Conservation (phyloP, 2,329 filamentous ascomycete genomes). For the Knufia petricola region DNA sequence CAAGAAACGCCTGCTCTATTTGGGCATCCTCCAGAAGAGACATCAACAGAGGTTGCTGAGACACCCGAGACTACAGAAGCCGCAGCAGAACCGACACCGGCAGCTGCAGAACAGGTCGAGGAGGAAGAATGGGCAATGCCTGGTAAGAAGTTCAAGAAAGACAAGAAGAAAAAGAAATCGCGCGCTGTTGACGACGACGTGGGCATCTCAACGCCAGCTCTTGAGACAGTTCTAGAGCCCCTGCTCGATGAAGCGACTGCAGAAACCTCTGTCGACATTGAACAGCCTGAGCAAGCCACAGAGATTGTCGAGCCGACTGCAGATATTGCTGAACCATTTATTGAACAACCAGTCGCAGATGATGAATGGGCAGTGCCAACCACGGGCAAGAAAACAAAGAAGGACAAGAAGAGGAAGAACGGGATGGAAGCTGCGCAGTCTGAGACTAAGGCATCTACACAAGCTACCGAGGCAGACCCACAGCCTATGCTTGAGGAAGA, state of each 20-base stretch:
- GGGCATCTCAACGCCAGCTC: not conserved
- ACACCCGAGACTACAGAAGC: not conserved
- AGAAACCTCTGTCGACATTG: not conserved
- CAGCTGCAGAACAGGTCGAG: conserved; percentile 1
- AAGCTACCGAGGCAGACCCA: not conserved
- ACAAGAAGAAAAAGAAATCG: conserved; percentile 13
- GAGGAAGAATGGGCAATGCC: conserved; percentile 16
- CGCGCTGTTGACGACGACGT: not conserved
- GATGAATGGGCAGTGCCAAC: not conserved
- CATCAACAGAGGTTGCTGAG: not conserved
- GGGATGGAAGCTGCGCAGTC: not conserved
- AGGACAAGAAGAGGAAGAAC: conserved; percentile 14
- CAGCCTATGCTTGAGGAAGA: conserved; percentile 2
- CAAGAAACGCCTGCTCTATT: not conserved
- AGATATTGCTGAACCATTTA: too few relatives aligned
- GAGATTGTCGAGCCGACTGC: too few relatives aligned
- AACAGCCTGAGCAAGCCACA: too few relatives aligned
- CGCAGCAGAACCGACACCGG: not conserved
- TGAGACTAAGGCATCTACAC: not conserved
- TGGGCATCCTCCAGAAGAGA: not conserved
- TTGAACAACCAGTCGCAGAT: not conserved
- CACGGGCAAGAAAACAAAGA: conserved; percentile 19
- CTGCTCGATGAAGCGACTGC: conserved; percentile 5
- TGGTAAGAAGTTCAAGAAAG: conserved; percentile 26
- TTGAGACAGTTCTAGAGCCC: not conserved